phyloP scores from a whole-genome alignment of 208 protist genomes.

The Kentomonas sorsogonicus region DNA sequence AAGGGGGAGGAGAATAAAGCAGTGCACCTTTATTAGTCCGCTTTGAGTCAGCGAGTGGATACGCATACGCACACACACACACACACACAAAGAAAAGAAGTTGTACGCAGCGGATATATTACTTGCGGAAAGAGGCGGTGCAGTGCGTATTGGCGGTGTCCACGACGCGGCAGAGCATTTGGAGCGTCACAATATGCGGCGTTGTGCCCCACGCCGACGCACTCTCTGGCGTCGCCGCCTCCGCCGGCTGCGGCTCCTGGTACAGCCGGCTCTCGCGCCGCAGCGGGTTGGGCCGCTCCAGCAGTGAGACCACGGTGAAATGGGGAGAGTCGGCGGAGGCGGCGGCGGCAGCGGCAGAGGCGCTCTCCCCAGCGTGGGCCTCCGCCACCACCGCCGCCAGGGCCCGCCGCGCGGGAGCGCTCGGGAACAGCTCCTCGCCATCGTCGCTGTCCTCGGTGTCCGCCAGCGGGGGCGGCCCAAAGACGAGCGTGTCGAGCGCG shows the following conservation, averaged over 20 bases:
- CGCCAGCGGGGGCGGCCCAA: conserved; percentile 20
- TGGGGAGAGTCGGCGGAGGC: background rate
- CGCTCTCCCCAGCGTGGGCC: too few species aligned
- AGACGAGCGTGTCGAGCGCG: conserved; percentile 58
- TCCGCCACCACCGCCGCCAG: conserved; percentile 15
- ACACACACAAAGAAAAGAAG: too few species aligned
- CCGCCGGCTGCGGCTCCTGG: background rate
- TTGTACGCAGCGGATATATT: background rate
- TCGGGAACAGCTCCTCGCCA: conserved; percentile 13
- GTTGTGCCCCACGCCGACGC: conserved; percentile 18
- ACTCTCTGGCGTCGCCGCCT: background rate
- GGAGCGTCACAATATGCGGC: conserved; percentile 38
- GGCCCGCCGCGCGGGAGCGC: conserved; percentile 7
- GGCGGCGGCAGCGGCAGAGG: background rate
- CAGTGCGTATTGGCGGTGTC: conserved; percentile 28
- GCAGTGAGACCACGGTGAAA: conserved; percentile 50
- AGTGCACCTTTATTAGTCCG: conserved; percentile 1
- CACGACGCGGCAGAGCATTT: conserved; percentile 34
- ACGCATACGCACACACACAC: background rate
- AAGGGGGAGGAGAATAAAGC: background rate
- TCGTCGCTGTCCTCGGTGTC: conserved; percentile 9
- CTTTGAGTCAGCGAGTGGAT: background rate
- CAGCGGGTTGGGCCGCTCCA: conserved; percentile 19
- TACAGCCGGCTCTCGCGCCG: background rate
- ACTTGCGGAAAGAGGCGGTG: background rate